A percentile compares a stretch with the other conserved stretches of the same genome.
These are phyloP conservation scores for Podospora tetraspora DNA, from an alignment of 495 filamentous ascomycete genomes.

Conservation along the genomic window DNA sequence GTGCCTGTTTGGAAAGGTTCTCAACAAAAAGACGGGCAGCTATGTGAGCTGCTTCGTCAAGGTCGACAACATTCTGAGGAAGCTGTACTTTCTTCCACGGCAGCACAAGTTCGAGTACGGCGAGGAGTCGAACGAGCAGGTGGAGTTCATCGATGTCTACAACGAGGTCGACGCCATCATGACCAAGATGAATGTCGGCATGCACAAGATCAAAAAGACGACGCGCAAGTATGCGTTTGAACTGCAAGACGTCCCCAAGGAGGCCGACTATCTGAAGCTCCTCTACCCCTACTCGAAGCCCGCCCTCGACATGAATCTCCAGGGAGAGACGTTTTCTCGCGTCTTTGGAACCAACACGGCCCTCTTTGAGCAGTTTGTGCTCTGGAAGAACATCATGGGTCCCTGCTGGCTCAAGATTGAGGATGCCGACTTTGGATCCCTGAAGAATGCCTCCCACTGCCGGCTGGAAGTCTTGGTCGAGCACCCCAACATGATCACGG, in stretches of 20 bases:
- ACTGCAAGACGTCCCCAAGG: conserved; percentile 76
- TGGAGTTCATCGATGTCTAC: conserved; percentile 86
- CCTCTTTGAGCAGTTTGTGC: conserved; percentile 94
- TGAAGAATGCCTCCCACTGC: conserved; percentile 95
- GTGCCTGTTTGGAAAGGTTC: conserved; percentile 93
- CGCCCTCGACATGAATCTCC: conserved; percentile 54
- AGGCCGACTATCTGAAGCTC: conserved; percentile 86
- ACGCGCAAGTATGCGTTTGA: conserved; percentile 95
- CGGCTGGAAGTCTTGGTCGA: conserved; percentile 82
- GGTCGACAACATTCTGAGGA: conserved; percentile 88
- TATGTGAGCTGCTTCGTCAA: conserved; percentile 94
- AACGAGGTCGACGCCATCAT: conserved; percentile 80
- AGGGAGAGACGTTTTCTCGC: conserved; percentile 87
- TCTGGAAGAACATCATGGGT: conserved; percentile 98
- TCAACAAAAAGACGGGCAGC: conserved; percentile 72
- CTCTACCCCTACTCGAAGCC: conserved; percentile 82
- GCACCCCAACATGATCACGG: conserved; percentile 66
- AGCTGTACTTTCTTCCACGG: conserved; percentile 88
- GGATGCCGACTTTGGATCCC: conserved; percentile 69
- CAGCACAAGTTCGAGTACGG: conserved; percentile 55
- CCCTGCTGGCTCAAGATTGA: conserved; percentile 94
- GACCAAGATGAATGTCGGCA: conserved; percentile 71
- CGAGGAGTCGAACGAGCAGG: conserved; percentile 67
- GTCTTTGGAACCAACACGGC: conserved; percentile 93
- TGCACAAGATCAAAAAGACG: conserved; percentile 90